phyloP scores from a whole-genome alignment of 208 protist genomes.

The Leishmania tropica region DNA sequence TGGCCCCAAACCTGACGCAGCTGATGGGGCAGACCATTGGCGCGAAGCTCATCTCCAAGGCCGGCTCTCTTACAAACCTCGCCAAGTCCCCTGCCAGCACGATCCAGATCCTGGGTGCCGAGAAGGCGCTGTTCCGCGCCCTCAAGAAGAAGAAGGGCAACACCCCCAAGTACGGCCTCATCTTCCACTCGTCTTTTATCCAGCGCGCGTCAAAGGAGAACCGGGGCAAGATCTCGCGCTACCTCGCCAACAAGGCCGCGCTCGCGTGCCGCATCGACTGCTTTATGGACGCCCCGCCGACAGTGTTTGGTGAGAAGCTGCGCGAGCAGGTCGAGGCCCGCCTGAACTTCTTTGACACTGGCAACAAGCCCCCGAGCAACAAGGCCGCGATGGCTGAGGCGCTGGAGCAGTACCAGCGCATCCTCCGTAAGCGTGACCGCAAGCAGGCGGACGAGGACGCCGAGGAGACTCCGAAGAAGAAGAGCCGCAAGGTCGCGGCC shows the following conservation, averaged over 20 bases:
- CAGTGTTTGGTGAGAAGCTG: slow-evolving; percentile 95
- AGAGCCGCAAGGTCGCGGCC: slow-evolving; percentile 53
- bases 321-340: slow-evolving; percentile 98
- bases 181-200: slow-evolving; percentile 99
- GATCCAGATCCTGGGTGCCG: slow-evolving; percentile 99
- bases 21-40: slow-evolving; percentile 99
- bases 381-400: slow-evolving; percentile 97
- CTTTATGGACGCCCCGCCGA: slow-evolving; percentile 91
- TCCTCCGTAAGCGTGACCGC: slow-evolving; percentile 66
- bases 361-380: slow-evolving; percentile 95
- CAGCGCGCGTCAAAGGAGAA: slow-evolving; percentile 97
- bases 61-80: slow-evolving; percentile 97
- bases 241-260: slow-evolving; percentile 99
- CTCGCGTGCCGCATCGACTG: slow-evolving; percentile 98
- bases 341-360: slow-evolving; percentile 97
- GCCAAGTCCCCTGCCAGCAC: slow-evolving; percentile 99
- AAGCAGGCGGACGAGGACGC: slow-evolving; percentile 36
- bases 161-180: slow-evolving; percentile 99
- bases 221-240: slow-evolving; percentile 98
- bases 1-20: slow-evolving; percentile 97
- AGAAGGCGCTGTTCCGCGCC: slow-evolving; percentile 99
- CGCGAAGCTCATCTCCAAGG: slow-evolving; percentile 98
- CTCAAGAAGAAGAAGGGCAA: slow-evolving; percentile 98
- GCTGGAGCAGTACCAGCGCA: slow-evolving; percentile 87
- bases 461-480: slow-evolving; percentile 57